Conservation (phyloP, 176 grass and related monocot species). For the Eleusine coracana region DNA sequence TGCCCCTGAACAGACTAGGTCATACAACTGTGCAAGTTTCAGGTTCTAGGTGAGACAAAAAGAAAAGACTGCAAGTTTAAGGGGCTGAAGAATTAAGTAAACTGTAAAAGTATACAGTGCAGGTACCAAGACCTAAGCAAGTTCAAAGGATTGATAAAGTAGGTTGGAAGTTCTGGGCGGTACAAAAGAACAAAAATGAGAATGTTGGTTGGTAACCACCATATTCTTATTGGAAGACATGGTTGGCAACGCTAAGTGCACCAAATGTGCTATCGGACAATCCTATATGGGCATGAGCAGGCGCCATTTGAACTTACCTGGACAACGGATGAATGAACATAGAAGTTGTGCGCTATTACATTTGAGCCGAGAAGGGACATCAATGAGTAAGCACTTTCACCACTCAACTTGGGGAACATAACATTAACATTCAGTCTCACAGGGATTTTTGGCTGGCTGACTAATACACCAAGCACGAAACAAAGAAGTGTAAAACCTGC, state of each 20-base stretch:
- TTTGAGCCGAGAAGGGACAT: constrained; percentile 89
- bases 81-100: background rate
- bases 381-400: constrained; percentile 78
- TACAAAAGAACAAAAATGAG: background rate
- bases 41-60: background rate
- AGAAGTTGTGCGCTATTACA: constrained; percentile 87
- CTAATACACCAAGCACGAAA: constrained; percentile 75
- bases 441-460: constrained; percentile 80
- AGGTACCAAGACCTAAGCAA: background rate
- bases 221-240: background rate
- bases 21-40: background rate
- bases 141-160: background rate
- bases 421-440: constrained; percentile 70
- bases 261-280: background rate
- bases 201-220: background rate
- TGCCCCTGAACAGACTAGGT: background rate
- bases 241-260: background rate
- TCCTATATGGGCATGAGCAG: background rate
- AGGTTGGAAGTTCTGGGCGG: background rate
- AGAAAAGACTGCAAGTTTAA: background rate
- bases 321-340: constrained; percentile 78
- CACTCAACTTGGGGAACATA: constrained; percentile 83
- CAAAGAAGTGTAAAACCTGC: constrained; percentile 69
- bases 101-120: no score
- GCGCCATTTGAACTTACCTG: constrained; percentile 38